Evolutionary conservation across 495 filamentous ascomycete species (phyloP).

Genomic region (Lepidopterella palustris): DNA sequence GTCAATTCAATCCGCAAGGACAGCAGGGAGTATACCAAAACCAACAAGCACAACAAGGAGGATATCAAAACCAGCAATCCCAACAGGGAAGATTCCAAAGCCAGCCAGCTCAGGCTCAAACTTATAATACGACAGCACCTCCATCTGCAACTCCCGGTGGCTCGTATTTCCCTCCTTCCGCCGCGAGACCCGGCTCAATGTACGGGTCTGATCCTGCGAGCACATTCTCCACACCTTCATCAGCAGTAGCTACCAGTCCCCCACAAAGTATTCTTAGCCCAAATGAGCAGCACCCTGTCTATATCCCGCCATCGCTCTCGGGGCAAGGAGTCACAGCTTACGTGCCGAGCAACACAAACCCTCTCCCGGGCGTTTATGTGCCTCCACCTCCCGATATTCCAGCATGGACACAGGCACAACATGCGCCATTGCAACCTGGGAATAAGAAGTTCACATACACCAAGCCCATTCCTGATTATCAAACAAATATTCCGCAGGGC

Average conservation of each 20-base stretch:
- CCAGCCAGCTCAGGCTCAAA: constrained; percentile 8
- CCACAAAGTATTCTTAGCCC: constrained; percentile 21
- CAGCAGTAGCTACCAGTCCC: constrained; percentile 10
- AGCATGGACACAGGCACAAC: constrained; percentile 25
- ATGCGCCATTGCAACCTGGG: constrained; percentile 22
- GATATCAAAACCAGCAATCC: background rate
- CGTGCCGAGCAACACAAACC: constrained; percentile 27
- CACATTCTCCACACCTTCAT: constrained; percentile 13
- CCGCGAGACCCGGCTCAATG: constrained; percentile 12
- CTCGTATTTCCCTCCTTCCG: constrained; percentile 26
- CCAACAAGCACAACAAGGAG: background rate
- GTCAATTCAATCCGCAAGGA: constrained; percentile 6
- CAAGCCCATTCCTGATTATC: constrained; percentile 15
- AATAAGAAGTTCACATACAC: constrained; percentile 29
- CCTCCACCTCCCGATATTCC: constrained; percentile 30
- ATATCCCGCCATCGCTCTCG: constrained; percentile 27
- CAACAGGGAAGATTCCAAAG: constrained; percentile 13
- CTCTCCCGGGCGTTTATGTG: constrained; percentile 28
- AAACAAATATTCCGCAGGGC: constrained; percentile 8
- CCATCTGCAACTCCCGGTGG: constrained; percentile 25
- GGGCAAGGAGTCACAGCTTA: constrained; percentile 28
- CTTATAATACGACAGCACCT: constrained; percentile 22
- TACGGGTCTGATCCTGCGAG: constrained; percentile 14
- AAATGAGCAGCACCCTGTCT: constrained; percentile 25
- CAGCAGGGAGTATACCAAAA: constrained; percentile 13